These are phyloP conservation scores for Trifolium pratense DNA, from an alignment of 306 rosid species.

Conservation along the genomic window DNA sequence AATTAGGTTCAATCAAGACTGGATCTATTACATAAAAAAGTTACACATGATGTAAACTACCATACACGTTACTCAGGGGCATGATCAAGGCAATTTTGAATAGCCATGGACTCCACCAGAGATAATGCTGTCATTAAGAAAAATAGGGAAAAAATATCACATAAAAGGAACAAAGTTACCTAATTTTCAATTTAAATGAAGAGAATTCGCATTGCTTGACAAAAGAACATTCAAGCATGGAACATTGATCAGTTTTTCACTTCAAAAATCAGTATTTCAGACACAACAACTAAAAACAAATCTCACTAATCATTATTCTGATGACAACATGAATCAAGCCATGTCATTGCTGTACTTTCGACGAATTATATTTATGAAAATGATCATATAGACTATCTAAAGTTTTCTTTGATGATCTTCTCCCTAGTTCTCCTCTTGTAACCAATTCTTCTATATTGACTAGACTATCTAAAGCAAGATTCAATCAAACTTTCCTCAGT, in stretches of 20 bases:
- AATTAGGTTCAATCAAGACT: constrained; percentile 31
- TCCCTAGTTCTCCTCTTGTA: constrained; percentile 3
- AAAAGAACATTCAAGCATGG: constrained; percentile 15
- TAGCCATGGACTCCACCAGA: constrained; percentile 49
- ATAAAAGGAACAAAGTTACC: constrained; percentile 17
- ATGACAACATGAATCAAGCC: constrained; percentile 5
- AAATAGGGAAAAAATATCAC: constrained; percentile 41
- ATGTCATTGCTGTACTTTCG: background rate
- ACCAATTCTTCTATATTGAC: background rate
- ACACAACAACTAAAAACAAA: background rate
- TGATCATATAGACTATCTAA: background rate
- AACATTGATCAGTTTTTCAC: constrained; percentile 14
- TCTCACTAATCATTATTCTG: background rate
- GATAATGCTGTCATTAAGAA: constrained; percentile 46
- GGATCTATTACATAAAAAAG: constrained; percentile 19
- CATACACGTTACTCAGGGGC: constrained; percentile 41
- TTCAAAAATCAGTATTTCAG: constrained; percentile 4
- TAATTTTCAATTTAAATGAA: constrained; percentile 13
- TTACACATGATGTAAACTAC: constrained; percentile 38
- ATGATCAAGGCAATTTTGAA: constrained; percentile 47
- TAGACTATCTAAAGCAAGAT: constrained; percentile 1
- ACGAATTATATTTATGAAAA: background rate
- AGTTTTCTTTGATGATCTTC: background rate
- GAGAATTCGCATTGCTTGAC: background rate
- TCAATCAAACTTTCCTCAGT: background rate